Evolutionary conservation across 345 rosid genomes (phyloP), one percentile per base, ranked within the genome.

Genomic region (Anastatica hierochuntica): DNA sequence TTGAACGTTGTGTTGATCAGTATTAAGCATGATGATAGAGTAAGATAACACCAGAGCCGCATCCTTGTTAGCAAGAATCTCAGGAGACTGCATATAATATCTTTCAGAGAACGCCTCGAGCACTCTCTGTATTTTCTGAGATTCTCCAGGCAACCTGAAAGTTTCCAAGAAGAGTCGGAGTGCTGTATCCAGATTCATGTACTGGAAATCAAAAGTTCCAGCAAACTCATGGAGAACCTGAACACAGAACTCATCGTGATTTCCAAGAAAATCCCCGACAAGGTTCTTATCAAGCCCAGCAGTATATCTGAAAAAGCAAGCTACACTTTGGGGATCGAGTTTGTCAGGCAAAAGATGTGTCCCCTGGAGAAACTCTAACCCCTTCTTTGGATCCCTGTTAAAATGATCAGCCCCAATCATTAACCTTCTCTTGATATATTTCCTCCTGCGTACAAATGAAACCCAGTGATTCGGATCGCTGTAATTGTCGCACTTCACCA

Each of bases 361-460:
- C 70, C 94, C 99, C 76, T 92, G 99, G 30, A 92, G 99, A 73
- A 83, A 88, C 70, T 92, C 97, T 60, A 92, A 65, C 62, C 99
- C 98, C 68, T 92, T 92, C 83, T 92, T 88, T 3, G 99, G 97
- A 55, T 92, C 97, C 66, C 99, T 90, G 70, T 92, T 92, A 57
- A 92, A 92, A 71, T 92, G 99, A 80, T 92, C 97, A 59, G 97
- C 99, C 58, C 99, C 99, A 66, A 92, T 85, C 97, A 88, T 92
- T 64, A 92, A 76, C 69, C 95, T 81, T 74, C 97, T 88, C 76
- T 92, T 92, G 49, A 88, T 88, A 65, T 83, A 85, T 74, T 88
- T 92, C 67, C 86, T 85, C 68, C 86, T 72, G 3, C 94, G 86
- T 56, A 81, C 94, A 73, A 92, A 88, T 40, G 88, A 81, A 58